Conservation (phyloP, 1,139 yeast species). For the Keqinozyma sinolaborantium region DNA sequence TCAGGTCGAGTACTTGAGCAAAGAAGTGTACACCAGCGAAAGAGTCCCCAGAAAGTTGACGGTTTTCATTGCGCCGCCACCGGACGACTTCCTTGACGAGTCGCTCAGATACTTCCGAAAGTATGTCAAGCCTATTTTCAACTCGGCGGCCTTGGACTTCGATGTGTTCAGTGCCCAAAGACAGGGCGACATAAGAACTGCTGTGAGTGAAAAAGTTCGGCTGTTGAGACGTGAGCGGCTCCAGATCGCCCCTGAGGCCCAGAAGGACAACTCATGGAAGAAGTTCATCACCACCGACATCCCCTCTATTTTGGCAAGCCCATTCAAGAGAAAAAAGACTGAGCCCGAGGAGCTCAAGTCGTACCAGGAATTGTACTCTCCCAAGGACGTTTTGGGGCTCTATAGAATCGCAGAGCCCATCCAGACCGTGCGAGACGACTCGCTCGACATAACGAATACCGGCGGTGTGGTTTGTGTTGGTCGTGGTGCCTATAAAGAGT, state of each 20-base stretch:
- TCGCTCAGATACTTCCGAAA: conserved; percentile 72
- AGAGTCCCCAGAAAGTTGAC: conserved; percentile 71
- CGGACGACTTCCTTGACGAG: conserved; percentile 83
- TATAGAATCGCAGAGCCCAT: conserved; percentile 36
- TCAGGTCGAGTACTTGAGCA: conserved; percentile 50
- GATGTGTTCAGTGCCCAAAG: conserved; percentile 71
- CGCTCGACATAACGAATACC: conserved; percentile 33
- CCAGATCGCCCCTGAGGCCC: conserved; percentile 5
- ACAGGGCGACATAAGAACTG: conserved; percentile 84
- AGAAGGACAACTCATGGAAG: conserved; percentile 12
- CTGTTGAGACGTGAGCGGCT: conserved; percentile 49
- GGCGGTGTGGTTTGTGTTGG: conserved; percentile 95
- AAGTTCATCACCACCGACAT: conserved; percentile 10
- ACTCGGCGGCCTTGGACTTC: conserved; percentile 83
- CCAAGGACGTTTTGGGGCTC: conserved; percentile 59
- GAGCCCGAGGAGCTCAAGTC: conserved; percentile 20
- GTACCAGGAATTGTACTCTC: conserved; percentile 43
- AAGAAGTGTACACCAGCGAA: conserved; percentile 29
- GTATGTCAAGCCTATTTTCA: conserved; percentile 82
- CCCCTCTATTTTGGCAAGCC: conserved; percentile 7
- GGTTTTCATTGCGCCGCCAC: conserved; percentile 91
- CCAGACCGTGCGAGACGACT: conserved; percentile 30
- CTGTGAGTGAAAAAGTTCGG: conserved; percentile 82
- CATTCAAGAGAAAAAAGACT: conserved; percentile 10
- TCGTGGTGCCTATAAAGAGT: conserved; percentile 94